Evolutionary conservation across 148 eudicot species (phyloP).

Genomic region (Chenopodium formosanum): DNA sequence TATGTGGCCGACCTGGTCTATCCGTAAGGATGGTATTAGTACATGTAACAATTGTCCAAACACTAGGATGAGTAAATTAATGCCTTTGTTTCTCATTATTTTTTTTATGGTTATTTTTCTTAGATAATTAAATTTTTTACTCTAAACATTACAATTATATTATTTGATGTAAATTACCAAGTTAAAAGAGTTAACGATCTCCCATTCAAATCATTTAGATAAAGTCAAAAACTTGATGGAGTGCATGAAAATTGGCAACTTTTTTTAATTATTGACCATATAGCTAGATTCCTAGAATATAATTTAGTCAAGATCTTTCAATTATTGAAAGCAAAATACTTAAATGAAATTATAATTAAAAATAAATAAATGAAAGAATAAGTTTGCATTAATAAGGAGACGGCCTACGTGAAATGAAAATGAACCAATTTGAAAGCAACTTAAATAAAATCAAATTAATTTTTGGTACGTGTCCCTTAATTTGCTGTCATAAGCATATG

Average conservation of each 20-base stretch:
- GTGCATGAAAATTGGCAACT: conserved; percentile 3
- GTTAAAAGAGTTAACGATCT: neutral
- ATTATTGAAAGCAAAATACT: neutral
- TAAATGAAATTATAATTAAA: neutral
- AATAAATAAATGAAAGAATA: no score
- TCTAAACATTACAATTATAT: no score
- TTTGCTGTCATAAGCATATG: neutral
- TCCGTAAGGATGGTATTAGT: no score
- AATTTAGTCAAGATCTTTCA: neutral
- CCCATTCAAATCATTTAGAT: neutral
- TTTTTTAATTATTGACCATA: neutral
- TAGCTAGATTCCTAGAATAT: neutral
- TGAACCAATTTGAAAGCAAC: neutral
- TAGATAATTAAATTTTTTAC: no score
- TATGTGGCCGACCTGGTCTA: no score
- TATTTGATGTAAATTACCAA: no score
- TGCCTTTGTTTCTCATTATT: no score
- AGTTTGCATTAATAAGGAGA: neutral
- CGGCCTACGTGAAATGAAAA: conserved; percentile 6
- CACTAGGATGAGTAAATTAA: no score
- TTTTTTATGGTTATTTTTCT: no score
- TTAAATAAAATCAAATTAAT: neutral
- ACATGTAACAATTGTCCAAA: no score
- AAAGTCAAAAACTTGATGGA: neutral
- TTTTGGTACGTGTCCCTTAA: conserved; percentile 10